phyloP scores from a whole-genome alignment of 225 moss, liverwort and hornwort species.

The Antitrichia curtipendula region DNA sequence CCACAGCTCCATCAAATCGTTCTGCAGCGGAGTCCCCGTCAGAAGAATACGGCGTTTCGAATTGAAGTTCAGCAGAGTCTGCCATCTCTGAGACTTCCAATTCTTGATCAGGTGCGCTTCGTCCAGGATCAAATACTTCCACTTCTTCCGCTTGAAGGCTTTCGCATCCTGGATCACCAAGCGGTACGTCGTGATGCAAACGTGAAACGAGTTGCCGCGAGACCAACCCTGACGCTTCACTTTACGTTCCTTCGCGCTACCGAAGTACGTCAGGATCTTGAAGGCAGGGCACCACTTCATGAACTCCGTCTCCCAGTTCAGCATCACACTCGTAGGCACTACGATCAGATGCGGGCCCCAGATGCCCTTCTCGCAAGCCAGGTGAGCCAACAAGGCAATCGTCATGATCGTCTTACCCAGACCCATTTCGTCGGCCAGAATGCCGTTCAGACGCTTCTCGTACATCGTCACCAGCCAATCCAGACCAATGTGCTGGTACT shows the following conservation, averaged over 20 bases:
- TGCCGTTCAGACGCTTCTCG: conserved; percentile 96
- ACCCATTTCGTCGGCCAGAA: conserved; percentile 98
- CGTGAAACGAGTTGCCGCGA: conserved; percentile 84
- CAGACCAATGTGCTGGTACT: conserved; percentile 98
- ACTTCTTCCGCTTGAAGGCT: conserved; percentile 96
- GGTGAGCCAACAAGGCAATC: conserved; percentile 81
- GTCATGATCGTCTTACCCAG: conserved; percentile 99
- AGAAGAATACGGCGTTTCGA: conserved; percentile 91
- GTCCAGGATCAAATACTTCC: conserved; percentile 97
- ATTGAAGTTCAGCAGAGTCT: conserved; percentile 91
- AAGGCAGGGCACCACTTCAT: conserved; percentile 99
- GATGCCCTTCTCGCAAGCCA: conserved; percentile 95
- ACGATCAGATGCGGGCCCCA: conserved; percentile 99
- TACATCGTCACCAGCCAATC: conserved; percentile 99
- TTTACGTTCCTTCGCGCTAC: conserved; percentile 85
- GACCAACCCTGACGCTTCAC: conserved; percentile 98
- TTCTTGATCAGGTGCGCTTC: conserved; percentile 99
- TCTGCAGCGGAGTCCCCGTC: conserved; percentile 93
- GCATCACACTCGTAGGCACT: conserved; percentile 97
- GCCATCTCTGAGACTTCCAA: conserved; percentile 99
- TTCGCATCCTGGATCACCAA: conserved; percentile 98
- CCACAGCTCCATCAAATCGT: conserved; percentile 99
- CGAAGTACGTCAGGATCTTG: conserved; percentile 97
- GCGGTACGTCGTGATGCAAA: conserved; percentile 95
- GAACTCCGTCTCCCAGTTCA: conserved; percentile 99